A percentile compares a stretch with the other conserved stretches of the same genome.
Conservation (phyloP, 2,329 filamentous ascomycete genomes). For the Macrophomina pseudophaseolina region DNA sequence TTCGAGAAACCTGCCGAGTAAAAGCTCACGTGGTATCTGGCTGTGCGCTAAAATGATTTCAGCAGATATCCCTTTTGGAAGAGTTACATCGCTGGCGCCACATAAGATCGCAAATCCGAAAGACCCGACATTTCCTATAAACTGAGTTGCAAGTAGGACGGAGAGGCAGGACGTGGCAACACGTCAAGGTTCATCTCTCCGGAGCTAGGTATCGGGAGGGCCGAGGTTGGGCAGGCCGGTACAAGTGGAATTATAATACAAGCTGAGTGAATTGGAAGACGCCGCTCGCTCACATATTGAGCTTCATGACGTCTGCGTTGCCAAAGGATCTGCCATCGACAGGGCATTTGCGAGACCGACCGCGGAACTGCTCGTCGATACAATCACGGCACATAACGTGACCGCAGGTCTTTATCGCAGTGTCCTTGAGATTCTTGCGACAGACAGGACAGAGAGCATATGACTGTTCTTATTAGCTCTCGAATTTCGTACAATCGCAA, state of each 20-base stretch:
- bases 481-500: too few species aligned
- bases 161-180: not conserved
- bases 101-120: not conserved
- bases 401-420: conserved; percentile 88
- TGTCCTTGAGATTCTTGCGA: conserved; percentile 91
- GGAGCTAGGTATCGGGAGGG: not conserved
- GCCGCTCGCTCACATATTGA: conserved; percentile 36
- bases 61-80: not conserved
- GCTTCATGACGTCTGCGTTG: conserved; percentile 81
- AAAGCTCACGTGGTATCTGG: conserved; percentile 19
- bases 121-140: not conserved
- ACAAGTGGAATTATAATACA: conserved; percentile 25
- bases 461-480: conserved; percentile 11
- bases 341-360: conserved; percentile 92
- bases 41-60: conserved; percentile 1
- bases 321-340: conserved; percentile 93
- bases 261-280: conserved; percentile 3
- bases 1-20: not conserved
- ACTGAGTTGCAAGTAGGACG: not conserved
- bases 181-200: not conserved
- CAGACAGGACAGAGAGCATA: conserved; percentile 83
- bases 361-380: conserved; percentile 85
- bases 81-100: conserved; percentile 1
- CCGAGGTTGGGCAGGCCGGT: not conserved
- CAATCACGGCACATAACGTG: conserved; percentile 93